Conservation (phyloP, 441 rosid species). For the Populus hybrid region DNA sequence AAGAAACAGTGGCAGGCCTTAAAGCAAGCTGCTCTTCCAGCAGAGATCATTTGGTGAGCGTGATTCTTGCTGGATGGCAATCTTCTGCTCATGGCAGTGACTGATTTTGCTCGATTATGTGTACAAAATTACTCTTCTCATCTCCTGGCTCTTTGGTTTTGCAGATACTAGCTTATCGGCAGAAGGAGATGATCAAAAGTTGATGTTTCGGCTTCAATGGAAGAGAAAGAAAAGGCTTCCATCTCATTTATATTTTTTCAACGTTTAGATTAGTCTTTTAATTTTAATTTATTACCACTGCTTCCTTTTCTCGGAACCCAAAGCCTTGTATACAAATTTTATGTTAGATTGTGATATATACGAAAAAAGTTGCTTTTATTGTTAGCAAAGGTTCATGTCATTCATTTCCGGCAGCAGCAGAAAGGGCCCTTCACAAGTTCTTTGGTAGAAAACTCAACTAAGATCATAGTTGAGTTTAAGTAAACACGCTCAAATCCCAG, state of each 20-base stretch:
- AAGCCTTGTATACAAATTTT: background rate
- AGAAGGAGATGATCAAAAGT: conserved; percentile 26
- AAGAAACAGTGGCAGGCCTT: conserved; percentile 49
- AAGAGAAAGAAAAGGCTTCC: background rate
- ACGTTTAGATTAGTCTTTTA: background rate
- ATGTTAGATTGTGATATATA: background rate
- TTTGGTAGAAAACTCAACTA: no score
- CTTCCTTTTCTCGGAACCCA: background rate
- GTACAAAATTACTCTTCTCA: background rate
- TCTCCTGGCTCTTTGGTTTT: background rate
- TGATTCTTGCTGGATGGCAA: conserved; percentile 13
- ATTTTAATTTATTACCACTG: background rate
- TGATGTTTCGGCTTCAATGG: background rate
- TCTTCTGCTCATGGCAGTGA: background rate
- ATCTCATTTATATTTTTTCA: background rate
- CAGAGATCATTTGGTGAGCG: conserved; percentile 39
- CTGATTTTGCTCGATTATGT: background rate
- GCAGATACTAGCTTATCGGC: conserved; percentile 50
- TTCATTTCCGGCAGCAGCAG: no score
- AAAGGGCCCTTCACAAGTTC: no score
- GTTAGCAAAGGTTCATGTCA: background rate
- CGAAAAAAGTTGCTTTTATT: background rate
- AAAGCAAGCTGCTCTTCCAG: conserved; percentile 29
- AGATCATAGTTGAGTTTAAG: background rate
- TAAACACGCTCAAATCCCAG: background rate